Conservation (phyloP, 805 yeast species). For the Wickerhamomyces tratensis region DNA sequence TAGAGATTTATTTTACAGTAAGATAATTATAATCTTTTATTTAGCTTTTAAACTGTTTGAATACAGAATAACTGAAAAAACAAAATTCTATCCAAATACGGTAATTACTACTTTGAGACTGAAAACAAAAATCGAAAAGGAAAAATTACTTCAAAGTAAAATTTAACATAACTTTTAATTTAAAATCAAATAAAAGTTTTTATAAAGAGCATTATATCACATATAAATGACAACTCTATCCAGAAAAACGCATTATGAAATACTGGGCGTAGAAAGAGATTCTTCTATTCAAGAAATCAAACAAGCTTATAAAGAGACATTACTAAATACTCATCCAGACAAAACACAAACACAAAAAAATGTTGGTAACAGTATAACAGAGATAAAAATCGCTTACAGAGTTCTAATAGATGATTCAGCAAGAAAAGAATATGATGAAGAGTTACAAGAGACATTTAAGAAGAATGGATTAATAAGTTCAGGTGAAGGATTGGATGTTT, state of each 20-base stretch:
- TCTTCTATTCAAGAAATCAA: constrained; percentile 36
- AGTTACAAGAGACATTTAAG: constrained; percentile 24
- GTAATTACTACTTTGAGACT: too few species aligned
- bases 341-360: constrained; percentile 26
- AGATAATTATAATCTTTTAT: too few species aligned
- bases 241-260: constrained; percentile 37
- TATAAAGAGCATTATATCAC: too few species aligned
- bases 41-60: too few species aligned
- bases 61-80: too few species aligned
- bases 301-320: constrained; percentile 49
- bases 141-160: too few species aligned
- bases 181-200: too few species aligned
- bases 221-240: constrained; percentile 2
- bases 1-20: too few species aligned
- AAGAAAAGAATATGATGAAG: constrained; percentile 43
- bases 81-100: too few species aligned
- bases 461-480: constrained; percentile 23
- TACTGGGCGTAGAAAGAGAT: constrained; percentile 39
- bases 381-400: constrained; percentile 57
- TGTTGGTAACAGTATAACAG: constrained; percentile 24
- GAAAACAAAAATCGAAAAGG: too few species aligned
- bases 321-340: constrained; percentile 75
- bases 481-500: constrained; percentile 65
- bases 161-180: too few species aligned
- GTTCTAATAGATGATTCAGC: constrained; percentile 31